Evolutionary conservation across 257 asterid species (phyloP), one percentile per base, ranked within the genome.

Genomic region (Linaria vulgaris): DNA sequence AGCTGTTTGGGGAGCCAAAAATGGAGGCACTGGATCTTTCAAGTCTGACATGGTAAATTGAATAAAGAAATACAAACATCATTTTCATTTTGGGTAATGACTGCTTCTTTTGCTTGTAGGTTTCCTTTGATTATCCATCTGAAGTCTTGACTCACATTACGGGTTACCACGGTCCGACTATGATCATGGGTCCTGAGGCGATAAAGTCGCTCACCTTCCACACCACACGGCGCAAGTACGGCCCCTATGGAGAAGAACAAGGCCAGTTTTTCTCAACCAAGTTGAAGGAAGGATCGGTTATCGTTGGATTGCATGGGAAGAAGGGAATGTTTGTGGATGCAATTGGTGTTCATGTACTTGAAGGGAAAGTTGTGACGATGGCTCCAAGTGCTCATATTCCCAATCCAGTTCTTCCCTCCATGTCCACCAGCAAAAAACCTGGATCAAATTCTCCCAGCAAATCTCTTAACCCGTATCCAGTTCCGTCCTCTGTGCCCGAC

Each of bases 191-290:
- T 9, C 95, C 90, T 3, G 78, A 69, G 15, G 81, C 86, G 72
- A 82, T 91, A 49, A 88, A 78, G 62, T 85, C 97, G 3, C 78
- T 91, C 46, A 80, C 83, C 47, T 91, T 91, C 51, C 88, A 88
- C 67, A 91, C 97, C 15, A 90, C 89, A 9, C 81, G 78, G 66
- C 78, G 80, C 6, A 83, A 57, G 54, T 27, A 88, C 14, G 96
- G 97, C 19, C 97, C 97, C 5, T 88, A 76, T 45, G 96, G 97
- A 55, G 94, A 80, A 63, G 96, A 85, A 69, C 71, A 78, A 22
- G 97, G 97, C 7, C 79, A 74, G 41, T 71, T 73, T 55, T 90
- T 90, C 73, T 72, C 88, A 4, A 80, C 91, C 30, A 78, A 74
- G 66, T 67, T 79, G 56, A 80, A 56, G 61, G 87, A 79, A 56